Evolutionary conservation across 2,329 filamentous ascomycete species (phyloP).

Genomic region (Dothideomycetidae sp.): DNA sequence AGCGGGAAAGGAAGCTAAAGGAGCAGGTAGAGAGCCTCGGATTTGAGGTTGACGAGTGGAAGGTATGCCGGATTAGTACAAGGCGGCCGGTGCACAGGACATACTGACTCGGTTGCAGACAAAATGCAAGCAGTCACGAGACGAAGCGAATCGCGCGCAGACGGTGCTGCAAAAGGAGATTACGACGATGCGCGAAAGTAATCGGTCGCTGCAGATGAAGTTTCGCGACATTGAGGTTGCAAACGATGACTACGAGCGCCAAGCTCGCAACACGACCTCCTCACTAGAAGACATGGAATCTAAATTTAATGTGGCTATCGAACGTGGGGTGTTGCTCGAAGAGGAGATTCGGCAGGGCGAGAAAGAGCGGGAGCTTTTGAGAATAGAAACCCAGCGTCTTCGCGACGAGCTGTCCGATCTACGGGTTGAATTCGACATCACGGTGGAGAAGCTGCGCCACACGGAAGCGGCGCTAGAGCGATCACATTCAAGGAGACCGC

Average conservation of each 20-base stretch:
- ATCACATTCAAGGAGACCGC: slow-evolving; percentile 38
- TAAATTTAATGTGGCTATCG: slow-evolving; percentile 90
- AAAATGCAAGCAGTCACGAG: slow-evolving; percentile 92
- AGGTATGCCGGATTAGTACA: slow-evolving; percentile 48
- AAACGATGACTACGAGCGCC: slow-evolving; percentile 95
- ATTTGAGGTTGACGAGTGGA: slow-evolving; percentile 97
- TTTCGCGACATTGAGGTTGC: slow-evolving; percentile 91
- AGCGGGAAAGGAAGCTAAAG: slow-evolving; percentile 70
- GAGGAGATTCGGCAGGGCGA: slow-evolving; percentile 87
- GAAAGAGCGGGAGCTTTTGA: slow-evolving; percentile 74
- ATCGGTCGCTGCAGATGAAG: slow-evolving; percentile 65
- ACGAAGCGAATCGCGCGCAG: slow-evolving; percentile 72
- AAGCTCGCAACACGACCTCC: slow-evolving; percentile 88
- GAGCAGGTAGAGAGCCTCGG: slow-evolving; percentile 72
- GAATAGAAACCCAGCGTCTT: slow-evolving; percentile 81
- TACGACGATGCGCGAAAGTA: slow-evolving; percentile 72
- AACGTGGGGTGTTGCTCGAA: slow-evolving; percentile 82
- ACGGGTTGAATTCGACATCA: slow-evolving; percentile 87
- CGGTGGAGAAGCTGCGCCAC: slow-evolving; percentile 83
- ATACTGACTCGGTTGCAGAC: slow-evolving; percentile 39
- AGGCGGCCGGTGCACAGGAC: slow-evolving; percentile 1
- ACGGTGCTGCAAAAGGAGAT: slow-evolving; percentile 88
- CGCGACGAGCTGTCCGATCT: slow-evolving; percentile 85
- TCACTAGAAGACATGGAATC: slow-evolving; percentile 94
- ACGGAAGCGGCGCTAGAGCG: slow-evolving; percentile 38